Base-by-base conservation (phyloP, 768 basidiomycete genomes). In the Pholiota microspora region DNA sequence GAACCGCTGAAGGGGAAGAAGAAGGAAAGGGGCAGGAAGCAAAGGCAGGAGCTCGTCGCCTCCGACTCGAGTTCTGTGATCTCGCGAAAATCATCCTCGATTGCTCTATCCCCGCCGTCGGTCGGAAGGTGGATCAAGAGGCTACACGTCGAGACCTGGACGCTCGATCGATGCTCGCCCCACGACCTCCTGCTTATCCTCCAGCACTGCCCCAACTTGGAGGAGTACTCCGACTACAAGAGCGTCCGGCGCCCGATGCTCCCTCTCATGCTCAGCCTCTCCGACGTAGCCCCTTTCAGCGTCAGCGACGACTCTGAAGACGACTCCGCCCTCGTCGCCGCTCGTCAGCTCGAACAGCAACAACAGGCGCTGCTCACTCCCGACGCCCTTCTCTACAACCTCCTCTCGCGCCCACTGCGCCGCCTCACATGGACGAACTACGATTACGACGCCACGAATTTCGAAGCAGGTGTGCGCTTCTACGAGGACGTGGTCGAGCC, bases 381-480 rank as follows among this genome's bases (percentile, higher is more conserved):
- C 2, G 77, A 83, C 49, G 77, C 79, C 51, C 74, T 89, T 48
- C 77, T 89, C 9, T 76, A 75, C 8, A 77, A 82, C 9, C 79
- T 89, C 24, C 62, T 69, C 21, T 53, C 61, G 23, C 57, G 81
- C 77, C 45, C 81, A 71, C 73, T 90, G 31, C 78, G 81, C 3
- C 72, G 82, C 25, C 72, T 90, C 12, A 83, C 81, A 23, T 88
- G 86, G 79, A 89, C 88, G 31, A 88, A 82, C 62, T 90, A 90
- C 60, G 85, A 83, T 28, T 64, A 72, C 42, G 65, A 69, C 48
- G 53, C 55, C 3, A 44, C 53, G 3, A 66, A 69, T 51, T 65
- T 62, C 24, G 63, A 57, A 4, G 56, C 57, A 53, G 84, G 86
- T 49, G 72, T 79, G 1, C 77, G 79, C 0, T 74, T 76, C 56